Evolutionary conservation across 2,329 filamentous ascomycete species (phyloP).

Genomic region (Colletotrichum sidae): DNA sequence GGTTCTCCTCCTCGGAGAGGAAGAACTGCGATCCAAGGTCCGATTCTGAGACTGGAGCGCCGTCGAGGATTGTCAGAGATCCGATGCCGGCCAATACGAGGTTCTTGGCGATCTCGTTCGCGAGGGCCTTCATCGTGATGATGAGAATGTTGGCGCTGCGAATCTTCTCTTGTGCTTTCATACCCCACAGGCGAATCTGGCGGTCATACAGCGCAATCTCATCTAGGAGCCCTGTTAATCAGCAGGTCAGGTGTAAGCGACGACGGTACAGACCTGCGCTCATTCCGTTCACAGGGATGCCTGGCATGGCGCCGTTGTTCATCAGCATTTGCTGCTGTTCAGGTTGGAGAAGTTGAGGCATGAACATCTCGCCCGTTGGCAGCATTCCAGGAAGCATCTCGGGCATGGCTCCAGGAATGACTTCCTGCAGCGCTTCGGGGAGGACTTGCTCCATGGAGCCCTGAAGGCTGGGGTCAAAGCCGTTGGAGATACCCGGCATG

Average conservation of each 20-base stretch:
- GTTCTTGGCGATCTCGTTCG: slow-evolving; percentile 94
- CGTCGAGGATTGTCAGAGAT: slow-evolving; percentile 89
- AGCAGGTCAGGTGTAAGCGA: background rate
- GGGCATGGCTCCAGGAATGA: slow-evolving; percentile 36
- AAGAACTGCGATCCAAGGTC: slow-evolving; percentile 90
- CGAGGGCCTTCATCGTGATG: slow-evolving; percentile 87
- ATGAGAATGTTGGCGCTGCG: slow-evolving; percentile 90
- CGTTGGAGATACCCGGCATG: slow-evolving; percentile 17
- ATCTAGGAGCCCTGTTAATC: slow-evolving; percentile 62
- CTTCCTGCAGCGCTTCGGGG: slow-evolving; percentile 37
- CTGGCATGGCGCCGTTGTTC: slow-evolving; percentile 35
- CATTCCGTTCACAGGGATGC: slow-evolving; percentile 41
- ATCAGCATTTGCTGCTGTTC: slow-evolving; percentile 27
- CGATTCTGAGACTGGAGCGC: slow-evolving; percentile 77
- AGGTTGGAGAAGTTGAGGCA: slow-evolving; percentile 34
- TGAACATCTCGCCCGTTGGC: slow-evolving; percentile 36
- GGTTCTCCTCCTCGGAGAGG: slow-evolving; percentile 71
- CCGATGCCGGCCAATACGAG: slow-evolving; percentile 93
- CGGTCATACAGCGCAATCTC: slow-evolving; percentile 98
- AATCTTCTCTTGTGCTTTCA: slow-evolving; percentile 93
- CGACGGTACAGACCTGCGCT: slow-evolving; percentile 43
- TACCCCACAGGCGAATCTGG: slow-evolving; percentile 96
- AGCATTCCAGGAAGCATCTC: slow-evolving; percentile 37
- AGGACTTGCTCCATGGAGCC: slow-evolving; percentile 37
- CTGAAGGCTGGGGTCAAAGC: slow-evolving; percentile 30